Evolutionary conservation across 257 asterid genomes (phyloP).

Genomic region (Solanum megistacrolobum): DNA sequence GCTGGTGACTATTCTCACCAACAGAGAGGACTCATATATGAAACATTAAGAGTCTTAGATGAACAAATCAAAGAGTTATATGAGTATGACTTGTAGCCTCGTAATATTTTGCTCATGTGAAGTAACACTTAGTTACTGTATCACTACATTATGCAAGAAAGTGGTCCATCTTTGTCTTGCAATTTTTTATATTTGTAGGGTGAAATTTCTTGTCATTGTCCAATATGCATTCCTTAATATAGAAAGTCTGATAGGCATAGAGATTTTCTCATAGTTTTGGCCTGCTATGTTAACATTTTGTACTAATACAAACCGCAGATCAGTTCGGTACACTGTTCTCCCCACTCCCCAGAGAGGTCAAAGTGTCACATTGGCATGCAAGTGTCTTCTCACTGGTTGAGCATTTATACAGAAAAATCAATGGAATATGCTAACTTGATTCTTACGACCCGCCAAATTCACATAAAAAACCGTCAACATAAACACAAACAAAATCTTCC

Average conservation of each 20-base stretch:
- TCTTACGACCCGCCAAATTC: not conserved
- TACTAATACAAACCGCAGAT: not conserved
- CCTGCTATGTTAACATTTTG: not conserved
- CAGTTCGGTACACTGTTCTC: not conserved
- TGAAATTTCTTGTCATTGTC: not conserved
- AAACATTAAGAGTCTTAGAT: conserved; percentile 38
- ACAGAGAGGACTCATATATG: conserved; percentile 31
- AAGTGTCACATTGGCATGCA: not conserved
- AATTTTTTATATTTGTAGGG: not conserved
- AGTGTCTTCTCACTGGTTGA: not conserved
- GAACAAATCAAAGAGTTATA: conserved; percentile 49
- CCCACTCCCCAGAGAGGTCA: not conserved
- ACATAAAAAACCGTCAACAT: not conserved
- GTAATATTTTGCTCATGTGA: not conserved
- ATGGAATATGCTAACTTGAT: not conserved
- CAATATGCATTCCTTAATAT: not conserved
- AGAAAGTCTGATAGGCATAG: not conserved
- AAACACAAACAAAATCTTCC: not conserved
- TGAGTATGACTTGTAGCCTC: conserved; percentile 11
- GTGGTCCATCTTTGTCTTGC: not conserved
- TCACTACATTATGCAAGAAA: not conserved
- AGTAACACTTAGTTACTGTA: not conserved
- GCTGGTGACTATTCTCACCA: conserved; percentile 77
- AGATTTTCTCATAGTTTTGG: not conserved
- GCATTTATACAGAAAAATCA: not conserved